Evolutionary conservation across 2,329 filamentous ascomycete genomes (phyloP).

Genomic region (Hypoxylon rubiginosum): DNA sequence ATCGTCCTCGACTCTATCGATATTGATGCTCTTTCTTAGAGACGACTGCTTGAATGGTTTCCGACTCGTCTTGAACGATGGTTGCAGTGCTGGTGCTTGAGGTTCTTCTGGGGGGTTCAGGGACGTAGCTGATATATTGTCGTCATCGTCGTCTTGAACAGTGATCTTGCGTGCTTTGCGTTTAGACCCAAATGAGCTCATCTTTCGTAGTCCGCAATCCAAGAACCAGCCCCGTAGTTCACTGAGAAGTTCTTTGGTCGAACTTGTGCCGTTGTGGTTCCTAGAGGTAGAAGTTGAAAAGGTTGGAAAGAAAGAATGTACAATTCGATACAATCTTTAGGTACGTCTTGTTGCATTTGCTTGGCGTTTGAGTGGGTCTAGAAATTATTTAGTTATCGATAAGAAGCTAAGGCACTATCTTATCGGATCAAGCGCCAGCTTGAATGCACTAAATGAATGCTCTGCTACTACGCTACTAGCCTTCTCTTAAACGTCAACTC

Average conservation of each 20-base stretch:
- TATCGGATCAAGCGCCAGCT: conserved; percentile 36
- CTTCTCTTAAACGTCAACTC: conserved; percentile 2
- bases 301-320: conserved; percentile 11
- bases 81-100: conserved; percentile 55
- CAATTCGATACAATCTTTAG: conserved; percentile 18
- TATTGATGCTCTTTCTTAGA: conserved; percentile 68
- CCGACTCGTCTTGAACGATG: conserved; percentile 59
- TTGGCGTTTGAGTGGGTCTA: neutral
- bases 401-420: conserved; percentile 42
- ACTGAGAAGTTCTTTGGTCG: neutral
- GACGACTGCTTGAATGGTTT: conserved; percentile 71
- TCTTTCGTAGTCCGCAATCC: conserved; percentile 47
- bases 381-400: conserved; percentile 47
- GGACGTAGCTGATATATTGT: conserved; percentile 35
- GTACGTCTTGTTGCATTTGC: neutral
- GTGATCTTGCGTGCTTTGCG: conserved; percentile 84
- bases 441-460: neutral
- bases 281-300: conserved; percentile 8
- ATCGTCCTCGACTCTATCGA: conserved; percentile 61
- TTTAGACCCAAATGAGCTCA: conserved; percentile 70
- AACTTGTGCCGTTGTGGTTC: neutral
- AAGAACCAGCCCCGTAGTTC: neutral
- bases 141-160: conserved; percentile 69
- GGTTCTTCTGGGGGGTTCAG: conserved; percentile 47
- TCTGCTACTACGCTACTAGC: conserved; percentile 18